Evolutionary conservation across 2,329 filamentous ascomycete species (phyloP).

Genomic region (Claviceps quebecensis): DNA sequence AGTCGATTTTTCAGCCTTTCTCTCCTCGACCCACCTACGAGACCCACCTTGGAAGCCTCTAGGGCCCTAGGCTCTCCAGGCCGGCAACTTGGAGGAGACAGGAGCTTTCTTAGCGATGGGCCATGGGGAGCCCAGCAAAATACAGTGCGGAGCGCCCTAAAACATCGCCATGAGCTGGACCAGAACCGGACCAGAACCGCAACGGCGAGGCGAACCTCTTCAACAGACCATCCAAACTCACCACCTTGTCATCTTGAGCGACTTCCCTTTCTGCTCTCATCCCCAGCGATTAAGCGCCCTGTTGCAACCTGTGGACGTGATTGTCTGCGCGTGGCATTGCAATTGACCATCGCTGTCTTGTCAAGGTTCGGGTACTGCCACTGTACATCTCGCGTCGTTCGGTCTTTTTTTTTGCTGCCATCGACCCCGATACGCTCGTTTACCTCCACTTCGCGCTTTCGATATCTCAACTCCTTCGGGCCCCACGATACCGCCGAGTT

Average conservation of each 20-base stretch:
- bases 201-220: neutral
- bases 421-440: slow-evolving; percentile 1
- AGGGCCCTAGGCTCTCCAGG: neutral
- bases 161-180: neutral
- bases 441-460: slow-evolving; percentile 1
- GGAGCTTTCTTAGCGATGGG: neutral
- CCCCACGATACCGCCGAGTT: slow-evolving; percentile 9
- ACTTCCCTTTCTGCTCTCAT: neutral
- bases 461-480: neutral
- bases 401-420: neutral
- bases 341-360: neutral
- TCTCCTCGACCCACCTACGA: neutral
- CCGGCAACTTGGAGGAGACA: neutral
- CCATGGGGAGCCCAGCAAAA: neutral
- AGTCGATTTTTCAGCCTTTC: neutral
- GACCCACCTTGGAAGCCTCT: neutral
- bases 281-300: neutral
- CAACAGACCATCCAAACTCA: neutral
- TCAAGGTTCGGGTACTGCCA: neutral
- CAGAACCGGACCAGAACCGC: neutral
- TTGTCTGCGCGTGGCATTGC: neutral
- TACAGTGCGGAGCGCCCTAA: neutral
- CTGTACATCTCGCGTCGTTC: neutral
- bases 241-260: neutral
- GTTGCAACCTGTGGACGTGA: neutral